phyloP scores from a whole-genome alignment of 2,329 filamentous ascomycete genomes.

The Pseudohalonectria lignicola region DNA sequence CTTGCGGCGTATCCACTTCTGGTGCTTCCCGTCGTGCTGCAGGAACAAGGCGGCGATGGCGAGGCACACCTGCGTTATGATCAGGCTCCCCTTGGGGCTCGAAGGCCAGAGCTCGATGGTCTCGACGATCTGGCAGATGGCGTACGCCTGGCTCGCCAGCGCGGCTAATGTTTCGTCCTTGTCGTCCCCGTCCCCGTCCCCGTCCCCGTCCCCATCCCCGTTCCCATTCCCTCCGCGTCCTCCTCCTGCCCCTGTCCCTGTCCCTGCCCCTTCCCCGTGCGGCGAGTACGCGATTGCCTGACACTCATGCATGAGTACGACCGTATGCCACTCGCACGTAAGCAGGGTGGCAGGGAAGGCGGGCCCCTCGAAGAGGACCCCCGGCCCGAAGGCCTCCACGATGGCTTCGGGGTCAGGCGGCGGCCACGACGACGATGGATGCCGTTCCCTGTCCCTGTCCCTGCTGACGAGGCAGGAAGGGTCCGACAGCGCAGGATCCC shows the following conservation, averaged over 20 bases:
- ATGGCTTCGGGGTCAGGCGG: constrained; percentile 51
- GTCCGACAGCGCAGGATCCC: constrained; percentile 6
- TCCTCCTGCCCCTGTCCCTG: background rate
- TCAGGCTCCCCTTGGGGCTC: constrained; percentile 57
- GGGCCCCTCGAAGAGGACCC: constrained; percentile 58
- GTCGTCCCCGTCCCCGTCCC: background rate
- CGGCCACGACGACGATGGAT: too few species aligned
- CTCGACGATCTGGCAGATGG: constrained; percentile 70
- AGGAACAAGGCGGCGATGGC: constrained; percentile 70
- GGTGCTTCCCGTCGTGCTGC: constrained; percentile 61
- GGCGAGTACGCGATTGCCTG: constrained; percentile 52
- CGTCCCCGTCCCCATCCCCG: background rate
- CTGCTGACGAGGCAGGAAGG: background rate
- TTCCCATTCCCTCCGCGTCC: background rate
- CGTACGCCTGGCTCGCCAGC: constrained; percentile 51
- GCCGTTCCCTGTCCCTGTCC: constrained; percentile 23
- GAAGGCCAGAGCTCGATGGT: constrained; percentile 62
- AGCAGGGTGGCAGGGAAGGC: constrained; percentile 67
- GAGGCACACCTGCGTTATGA: constrained; percentile 65
- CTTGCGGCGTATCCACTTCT: constrained; percentile 70
- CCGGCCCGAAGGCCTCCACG: constrained; percentile 61
- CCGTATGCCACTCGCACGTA: constrained; percentile 65
- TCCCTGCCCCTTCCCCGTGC: background rate
- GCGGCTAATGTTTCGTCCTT: constrained; percentile 23
- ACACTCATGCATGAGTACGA: constrained; percentile 70